Evolutionary conservation across 1,284 basidiomycete genomes (phyloP).

Genomic region (Athelia sp.): DNA sequence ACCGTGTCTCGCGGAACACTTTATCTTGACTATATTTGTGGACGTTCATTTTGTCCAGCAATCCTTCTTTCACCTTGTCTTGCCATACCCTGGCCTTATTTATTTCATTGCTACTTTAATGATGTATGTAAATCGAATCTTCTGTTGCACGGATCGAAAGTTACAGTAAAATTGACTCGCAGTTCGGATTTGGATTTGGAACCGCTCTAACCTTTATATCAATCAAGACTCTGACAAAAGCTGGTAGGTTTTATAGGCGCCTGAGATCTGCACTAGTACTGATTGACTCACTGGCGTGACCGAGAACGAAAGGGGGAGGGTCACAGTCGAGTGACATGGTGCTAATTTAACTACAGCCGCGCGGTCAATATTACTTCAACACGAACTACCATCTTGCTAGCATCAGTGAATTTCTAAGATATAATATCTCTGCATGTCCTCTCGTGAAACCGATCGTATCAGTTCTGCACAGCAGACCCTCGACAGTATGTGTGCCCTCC

Average conservation of each 20-base stretch:
- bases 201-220: too few relatives aligned
- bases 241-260: too few relatives aligned
- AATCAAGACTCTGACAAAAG: too few relatives aligned
- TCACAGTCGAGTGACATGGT: too few relatives aligned
- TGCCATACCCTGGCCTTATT: not conserved
- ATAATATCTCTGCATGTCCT: constrained; percentile 34
- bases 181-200: too few relatives aligned
- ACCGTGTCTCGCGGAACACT: not conserved
- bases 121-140: constrained; percentile 1
- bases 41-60: not conserved
- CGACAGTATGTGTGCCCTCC: constrained; percentile 52
- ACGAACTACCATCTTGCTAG: too few relatives aligned
- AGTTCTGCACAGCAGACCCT: constrained; percentile 75
- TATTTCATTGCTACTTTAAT: constrained; percentile 1
- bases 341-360: too few relatives aligned
- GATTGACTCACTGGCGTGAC: too few relatives aligned
- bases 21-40: not conserved
- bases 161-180: too few relatives aligned
- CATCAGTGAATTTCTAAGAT: not conserved
- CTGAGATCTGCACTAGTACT: too few relatives aligned
- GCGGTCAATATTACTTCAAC: too few relatives aligned
- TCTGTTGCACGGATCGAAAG: not conserved
- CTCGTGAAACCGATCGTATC: constrained; percentile 59
- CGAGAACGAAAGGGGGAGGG: too few relatives aligned
- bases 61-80: not conserved